Evolutionary conservation across 2,329 filamentous ascomycete genomes (phyloP).

Genomic region (Botryotinia narcissicola): DNA sequence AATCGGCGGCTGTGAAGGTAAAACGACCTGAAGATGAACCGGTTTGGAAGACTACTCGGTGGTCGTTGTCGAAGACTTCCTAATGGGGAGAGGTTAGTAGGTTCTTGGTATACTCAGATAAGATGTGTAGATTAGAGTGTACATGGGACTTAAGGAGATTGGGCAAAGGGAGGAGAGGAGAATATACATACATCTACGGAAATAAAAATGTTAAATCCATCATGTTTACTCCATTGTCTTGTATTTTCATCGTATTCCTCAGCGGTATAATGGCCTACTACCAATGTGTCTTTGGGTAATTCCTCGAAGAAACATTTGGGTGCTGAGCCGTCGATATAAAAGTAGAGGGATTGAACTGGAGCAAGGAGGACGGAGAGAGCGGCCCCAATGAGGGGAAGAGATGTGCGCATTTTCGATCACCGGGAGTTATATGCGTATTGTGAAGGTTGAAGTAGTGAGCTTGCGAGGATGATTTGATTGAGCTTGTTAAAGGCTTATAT

Average conservation of each 20-base stretch:
- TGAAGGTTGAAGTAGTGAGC: neutral
- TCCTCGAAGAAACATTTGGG: conserved; percentile 99
- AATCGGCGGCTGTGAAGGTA: conserved; percentile 91
- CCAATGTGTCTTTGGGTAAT: conserved; percentile 92
- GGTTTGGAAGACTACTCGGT: conserved; percentile 88
- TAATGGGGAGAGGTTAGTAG: conserved; percentile 35
- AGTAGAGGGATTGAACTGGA: conserved; percentile 82
- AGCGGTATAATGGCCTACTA: conserved; percentile 87
- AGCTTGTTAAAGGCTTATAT: conserved; percentile 8
- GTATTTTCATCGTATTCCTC: conserved; percentile 76
- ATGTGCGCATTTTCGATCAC: conserved; percentile 50
- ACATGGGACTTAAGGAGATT: conserved; percentile 19
- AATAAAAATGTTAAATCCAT: conserved; percentile 79
- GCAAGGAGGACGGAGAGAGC: conserved; percentile 57
- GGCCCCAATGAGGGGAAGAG: conserved; percentile 58
- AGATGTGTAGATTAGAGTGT: conserved; percentile 2
- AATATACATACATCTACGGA: conserved; percentile 71
- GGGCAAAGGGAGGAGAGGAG: conserved; percentile 5
- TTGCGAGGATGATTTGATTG: neutral
- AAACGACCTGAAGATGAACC: conserved; percentile 77
- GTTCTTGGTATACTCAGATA: neutral
- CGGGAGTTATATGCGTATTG: neutral
- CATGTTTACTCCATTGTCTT: conserved; percentile 68
- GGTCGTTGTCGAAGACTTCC: conserved; percentile 96
- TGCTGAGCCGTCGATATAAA: conserved; percentile 83